Conservation (phyloP, 176 grass and related monocot species). For the Carex myosuroides region DNA sequence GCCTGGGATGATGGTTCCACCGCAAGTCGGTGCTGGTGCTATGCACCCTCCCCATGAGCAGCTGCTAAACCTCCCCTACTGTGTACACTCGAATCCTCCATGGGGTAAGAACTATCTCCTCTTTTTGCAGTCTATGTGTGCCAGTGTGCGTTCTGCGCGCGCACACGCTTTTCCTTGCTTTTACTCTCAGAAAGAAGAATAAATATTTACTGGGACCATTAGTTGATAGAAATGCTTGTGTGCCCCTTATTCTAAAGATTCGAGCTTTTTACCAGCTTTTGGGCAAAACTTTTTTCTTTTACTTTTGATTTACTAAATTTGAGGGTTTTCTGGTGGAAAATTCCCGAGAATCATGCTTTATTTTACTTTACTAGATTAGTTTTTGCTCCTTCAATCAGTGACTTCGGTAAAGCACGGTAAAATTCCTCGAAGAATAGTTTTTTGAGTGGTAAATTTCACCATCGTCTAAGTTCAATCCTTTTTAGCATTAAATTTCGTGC, state of each 20-base stretch:
- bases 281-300: not conserved
- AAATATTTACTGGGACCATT: not conserved
- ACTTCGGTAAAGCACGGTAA: not conserved
- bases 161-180: not conserved
- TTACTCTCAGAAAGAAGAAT: constrained; percentile 1
- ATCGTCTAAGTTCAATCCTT: too few species aligned
- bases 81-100: constrained; percentile 85
- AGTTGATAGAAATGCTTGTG: not conserved
- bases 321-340: not conserved
- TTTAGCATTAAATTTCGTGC: too few species aligned
- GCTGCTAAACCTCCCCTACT: constrained; percentile 68
- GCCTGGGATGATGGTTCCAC: constrained; percentile 1
- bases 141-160: not conserved
- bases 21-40: constrained; percentile 27
- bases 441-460: too few species aligned
- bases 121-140: not conserved
- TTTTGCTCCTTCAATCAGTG: not conserved
- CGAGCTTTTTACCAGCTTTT: not conserved
- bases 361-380: not conserved
- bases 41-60: constrained; percentile 57
- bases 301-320: not conserved
- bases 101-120: constrained; percentile 60
- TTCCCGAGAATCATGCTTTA: not conserved
- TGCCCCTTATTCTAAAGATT: not conserved
- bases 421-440: not conserved